phyloP scores from a whole-genome alignment of 2,329 filamentous ascomycete species.

The Diaporthe citriasiana region DNA sequence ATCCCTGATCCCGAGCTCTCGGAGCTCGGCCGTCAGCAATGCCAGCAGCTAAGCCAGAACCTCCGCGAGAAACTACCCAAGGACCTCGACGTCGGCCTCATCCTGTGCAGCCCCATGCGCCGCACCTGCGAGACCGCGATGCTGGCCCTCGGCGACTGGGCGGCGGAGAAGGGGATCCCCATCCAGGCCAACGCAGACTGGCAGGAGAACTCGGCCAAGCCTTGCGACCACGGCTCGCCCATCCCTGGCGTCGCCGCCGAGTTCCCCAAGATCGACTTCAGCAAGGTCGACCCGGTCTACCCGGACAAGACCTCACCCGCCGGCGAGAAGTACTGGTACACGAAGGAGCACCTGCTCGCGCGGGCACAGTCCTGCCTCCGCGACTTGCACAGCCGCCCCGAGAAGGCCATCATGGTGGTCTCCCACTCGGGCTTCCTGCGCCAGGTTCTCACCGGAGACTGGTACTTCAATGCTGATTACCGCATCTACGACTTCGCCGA shows the following conservation, averaged over 20 bases:
- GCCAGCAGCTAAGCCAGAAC: conserved; percentile 58
- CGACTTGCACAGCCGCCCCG: conserved; percentile 65
- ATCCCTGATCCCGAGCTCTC: conserved; percentile 67
- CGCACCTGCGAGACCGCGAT: conserved; percentile 76
- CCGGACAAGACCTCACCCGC: conserved; percentile 71
- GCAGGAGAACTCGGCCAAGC: conserved; percentile 72
- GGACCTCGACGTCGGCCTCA: conserved; percentile 63
- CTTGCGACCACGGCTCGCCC: conserved; percentile 73
- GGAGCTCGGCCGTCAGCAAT: conserved; percentile 64
- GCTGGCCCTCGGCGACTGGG: conserved; percentile 67
- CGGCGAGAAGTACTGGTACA: conserved; percentile 66
- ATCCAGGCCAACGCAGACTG: conserved; percentile 72
- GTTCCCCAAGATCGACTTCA: conserved; percentile 72
- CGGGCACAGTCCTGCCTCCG: conserved; percentile 67
- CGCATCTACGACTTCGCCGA: conserved; percentile 70
- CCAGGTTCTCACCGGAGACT: conserved; percentile 67
- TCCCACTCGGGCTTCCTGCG: conserved; percentile 75
- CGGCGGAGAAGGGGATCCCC: conserved; percentile 67
- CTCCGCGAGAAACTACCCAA: conserved; percentile 58
- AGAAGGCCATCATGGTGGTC: conserved; percentile 75
- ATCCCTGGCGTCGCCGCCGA: conserved; percentile 58
- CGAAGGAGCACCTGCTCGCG: conserved; percentile 64
- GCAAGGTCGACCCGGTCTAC: conserved; percentile 68
- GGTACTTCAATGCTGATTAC: conserved; percentile 75
- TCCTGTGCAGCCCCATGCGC: conserved; percentile 75